These are phyloP conservation scores for Huntiella moniliformis DNA, from an alignment of 2,329 filamentous ascomycete species.

Conservation along the genomic window DNA sequence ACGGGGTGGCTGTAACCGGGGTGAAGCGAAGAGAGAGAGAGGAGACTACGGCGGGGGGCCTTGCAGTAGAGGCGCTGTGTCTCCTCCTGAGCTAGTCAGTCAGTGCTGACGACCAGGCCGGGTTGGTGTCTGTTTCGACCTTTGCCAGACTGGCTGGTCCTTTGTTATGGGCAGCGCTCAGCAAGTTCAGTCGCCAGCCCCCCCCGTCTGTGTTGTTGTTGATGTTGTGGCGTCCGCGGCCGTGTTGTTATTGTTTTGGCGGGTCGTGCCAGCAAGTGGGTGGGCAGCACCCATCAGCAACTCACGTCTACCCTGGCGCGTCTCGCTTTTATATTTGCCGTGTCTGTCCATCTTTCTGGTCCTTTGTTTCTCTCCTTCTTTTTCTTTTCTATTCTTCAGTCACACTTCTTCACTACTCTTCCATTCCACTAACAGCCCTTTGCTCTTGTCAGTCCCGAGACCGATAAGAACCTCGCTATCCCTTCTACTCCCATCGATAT, in stretches of 20 bases:
- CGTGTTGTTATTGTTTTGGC: not conserved
- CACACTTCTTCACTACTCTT: not conserved
- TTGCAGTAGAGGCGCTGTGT: too few species aligned
- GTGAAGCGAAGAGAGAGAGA: too few species aligned
- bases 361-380: constrained; percentile 2
- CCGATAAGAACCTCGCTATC: constrained; percentile 33
- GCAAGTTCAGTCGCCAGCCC: too few species aligned
- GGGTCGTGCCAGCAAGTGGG: too few species aligned
- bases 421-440: constrained; percentile 22
- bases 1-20: constrained; percentile 1
- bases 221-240: not conserved
- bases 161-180: too few species aligned
- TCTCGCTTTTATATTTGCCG: constrained; percentile 1
- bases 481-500: constrained; percentile 37
- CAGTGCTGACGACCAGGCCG: too few species aligned
- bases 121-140: too few species aligned
- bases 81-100: too few species aligned
- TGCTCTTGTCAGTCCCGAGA: constrained; percentile 24
- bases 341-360: not conserved
- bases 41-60: too few species aligned
- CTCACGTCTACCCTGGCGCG: not conserved
- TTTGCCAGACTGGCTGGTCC: too few species aligned
- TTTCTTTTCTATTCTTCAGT: constrained; percentile 5
- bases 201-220: not conserved
- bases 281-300: too few species aligned